Base-by-base conservation (phyloP, 176 grass and related monocot species). In the Oryza australiensis region DNA sequence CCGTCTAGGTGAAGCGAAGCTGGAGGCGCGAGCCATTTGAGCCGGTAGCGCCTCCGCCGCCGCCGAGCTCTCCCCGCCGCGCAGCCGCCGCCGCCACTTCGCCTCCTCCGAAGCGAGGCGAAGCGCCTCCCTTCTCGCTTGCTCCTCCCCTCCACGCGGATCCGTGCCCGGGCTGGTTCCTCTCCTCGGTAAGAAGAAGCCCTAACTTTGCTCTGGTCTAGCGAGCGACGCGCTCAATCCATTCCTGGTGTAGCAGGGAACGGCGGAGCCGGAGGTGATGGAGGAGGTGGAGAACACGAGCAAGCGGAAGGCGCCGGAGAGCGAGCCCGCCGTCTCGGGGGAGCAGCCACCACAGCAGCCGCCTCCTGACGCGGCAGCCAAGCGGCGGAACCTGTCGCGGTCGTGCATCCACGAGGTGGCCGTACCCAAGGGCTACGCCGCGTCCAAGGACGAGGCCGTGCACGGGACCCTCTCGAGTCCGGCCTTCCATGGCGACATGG, bases 371-470 rank as follows among this genome's bases (percentile, higher is more conserved):
- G 92, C 76, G 14, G 69, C 82, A 29, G 75, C 82, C 46, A 98
- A 98, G 89, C 83, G 90, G 48, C 94, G 76, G 87, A 98, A 73
- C 80, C 22, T 91, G 26, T 48, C 88, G 60, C 90, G 90, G 62
- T 84, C 92, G 34, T 98, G 95, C 84, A 79, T 98, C 82, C 95
- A 98, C 81, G 95, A 98, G 79, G 92, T 94, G 2, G 95, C 92
- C 10, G 84, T 91, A n/a, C 95, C 95, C 18, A 92, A 88, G 9
- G 81, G 59, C 4, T 98, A 94, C 60, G 82, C 53, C 69, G 37
- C 84, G 43, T 72, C 72, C 41, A 94, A 79, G 22, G 95, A 93
- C 48, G 92, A 91, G 81, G 60, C 86, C 9, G 82, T 86, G 32
- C 84, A 94, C 37, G 92, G 95, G 40, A 94, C 90, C 22, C 95